Conservation (phyloP, 805 yeast genomes). For the Suhomyces sp. region DNA sequence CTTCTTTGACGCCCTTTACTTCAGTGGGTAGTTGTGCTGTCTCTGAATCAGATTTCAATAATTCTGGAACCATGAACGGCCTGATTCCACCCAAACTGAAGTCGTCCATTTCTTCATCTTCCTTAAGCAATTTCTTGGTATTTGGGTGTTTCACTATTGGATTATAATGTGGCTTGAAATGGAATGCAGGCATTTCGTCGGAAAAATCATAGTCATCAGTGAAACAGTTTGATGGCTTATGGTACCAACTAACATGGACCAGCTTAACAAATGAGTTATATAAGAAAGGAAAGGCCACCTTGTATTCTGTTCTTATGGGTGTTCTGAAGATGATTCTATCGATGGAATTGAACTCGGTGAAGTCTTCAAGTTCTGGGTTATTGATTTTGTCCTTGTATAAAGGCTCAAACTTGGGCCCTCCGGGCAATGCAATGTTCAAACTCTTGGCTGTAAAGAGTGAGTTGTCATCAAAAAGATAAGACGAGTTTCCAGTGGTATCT, state of each 20-base stretch:
- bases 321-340: constrained; percentile 81
- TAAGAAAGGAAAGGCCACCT: constrained; percentile 80
- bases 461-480: constrained; percentile 70
- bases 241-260: constrained; percentile 61
- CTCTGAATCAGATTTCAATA: neutral
- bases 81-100: constrained; percentile 38
- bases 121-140: constrained; percentile 13
- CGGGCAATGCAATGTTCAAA: constrained; percentile 80
- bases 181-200: constrained; percentile 53
- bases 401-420: constrained; percentile 96
- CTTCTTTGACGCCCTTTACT: constrained; percentile 47
- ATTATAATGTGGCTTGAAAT: constrained; percentile 51
- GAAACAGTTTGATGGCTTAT: constrained; percentile 56
- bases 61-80: constrained; percentile 50
- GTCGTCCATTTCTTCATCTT: constrained; percentile 31
- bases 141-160: constrained; percentile 45
- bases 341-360: constrained; percentile 84
- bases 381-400: constrained; percentile 59
- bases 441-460: constrained; percentile 91
- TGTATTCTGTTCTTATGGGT: constrained; percentile 77
- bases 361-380: constrained; percentile 66
- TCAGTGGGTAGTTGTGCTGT: constrained; percentile 17
- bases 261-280: constrained; percentile 75
- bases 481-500: constrained; percentile 50
- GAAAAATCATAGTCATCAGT: constrained; percentile 41